These are phyloP conservation scores for Beauveria sp. DNA, from an alignment of 2,329 filamentous ascomycete species.

Conservation along the genomic window DNA sequence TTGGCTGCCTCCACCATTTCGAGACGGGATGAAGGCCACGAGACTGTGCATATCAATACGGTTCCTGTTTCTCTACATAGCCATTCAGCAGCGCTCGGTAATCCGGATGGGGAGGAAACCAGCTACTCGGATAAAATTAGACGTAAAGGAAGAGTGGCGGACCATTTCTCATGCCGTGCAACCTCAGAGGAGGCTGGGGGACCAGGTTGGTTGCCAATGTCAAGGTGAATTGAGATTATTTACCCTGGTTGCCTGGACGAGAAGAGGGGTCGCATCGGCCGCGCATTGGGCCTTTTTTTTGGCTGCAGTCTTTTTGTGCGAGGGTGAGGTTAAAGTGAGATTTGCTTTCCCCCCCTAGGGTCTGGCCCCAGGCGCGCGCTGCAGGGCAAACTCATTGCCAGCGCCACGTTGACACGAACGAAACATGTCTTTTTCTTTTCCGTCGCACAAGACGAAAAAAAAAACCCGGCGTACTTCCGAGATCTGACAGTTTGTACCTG, in stretches of 20 bases:
- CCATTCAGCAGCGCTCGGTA: no score
- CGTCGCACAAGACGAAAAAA: no score
- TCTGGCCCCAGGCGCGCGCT: background rate
- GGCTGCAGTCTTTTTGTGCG: background rate
- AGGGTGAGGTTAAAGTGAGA: slow-evolving; percentile 3
- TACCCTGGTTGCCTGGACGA: background rate
- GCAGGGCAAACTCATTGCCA: background rate
- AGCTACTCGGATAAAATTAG: background rate
- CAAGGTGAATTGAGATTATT: background rate
- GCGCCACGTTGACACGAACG: background rate
- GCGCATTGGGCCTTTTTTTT: background rate
- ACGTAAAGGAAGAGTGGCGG: background rate
- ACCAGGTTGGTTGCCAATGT: background rate
- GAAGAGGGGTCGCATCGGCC: background rate
- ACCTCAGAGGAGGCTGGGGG: background rate
- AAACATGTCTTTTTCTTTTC: no score
- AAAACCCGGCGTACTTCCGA: no score
- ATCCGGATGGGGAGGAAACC: background rate
- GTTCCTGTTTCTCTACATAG: background rate
- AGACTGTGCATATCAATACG: background rate
- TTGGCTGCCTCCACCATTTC: background rate
- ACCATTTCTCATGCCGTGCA: background rate
- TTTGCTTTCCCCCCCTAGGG: background rate
- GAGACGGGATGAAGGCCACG: background rate
- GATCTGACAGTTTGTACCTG: no score